Evolutionary conservation across 2,329 filamentous ascomycete genomes (phyloP), one percentile per base, ranked within the genome.

Genomic region (Hypoxylon sp.): DNA sequence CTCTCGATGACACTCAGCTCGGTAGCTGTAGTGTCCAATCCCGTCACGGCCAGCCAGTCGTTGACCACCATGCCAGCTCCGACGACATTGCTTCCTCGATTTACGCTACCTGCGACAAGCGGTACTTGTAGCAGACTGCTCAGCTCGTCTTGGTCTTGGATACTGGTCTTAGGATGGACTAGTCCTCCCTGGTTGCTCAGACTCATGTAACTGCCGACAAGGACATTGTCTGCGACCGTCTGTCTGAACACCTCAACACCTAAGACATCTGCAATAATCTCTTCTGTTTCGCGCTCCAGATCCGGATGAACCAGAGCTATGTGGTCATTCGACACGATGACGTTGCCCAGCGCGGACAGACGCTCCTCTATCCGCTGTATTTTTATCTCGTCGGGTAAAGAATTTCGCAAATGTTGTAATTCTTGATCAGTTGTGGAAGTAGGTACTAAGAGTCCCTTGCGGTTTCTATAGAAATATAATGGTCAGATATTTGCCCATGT

Each of bases 291-390:
- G 57, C 93, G 89, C 80, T 97, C 94, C 54, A 99, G 80, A 69
- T 99, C 94, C 7, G 94, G 94, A 72, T 99, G 94, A 56, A 97
- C 87, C 32, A 99, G 86, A 42, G 94, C 94, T 63, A 97, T 94
- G 75, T 97, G 92, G 75, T 99, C 94, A 74, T 97, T 97, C 67
- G 86, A 85, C 67, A 91, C 95, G 68, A 99, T 97, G 57, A 97
- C 94, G 71, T 99, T 99, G 56, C 94, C 94, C 17, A 99, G 84
- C 3, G 94, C 94, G 12, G 91, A 96, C 59, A 99, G 81, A 30
- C 94, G 86, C 80, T 99, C 94, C 79, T 99, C 94, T 77, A 99
- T 96, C 63, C 94, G 87, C 78, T 97, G 92, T 68, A 99, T 96
- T 75, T 92, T 91, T 60, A 99, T 90, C 51, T 78, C 77, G 71